Evolutionary conservation across 192 early-diverging fungal genomes (phyloP), one percentile per base, ranked within the genome.

Genomic region (Backusella australiensis): DNA sequence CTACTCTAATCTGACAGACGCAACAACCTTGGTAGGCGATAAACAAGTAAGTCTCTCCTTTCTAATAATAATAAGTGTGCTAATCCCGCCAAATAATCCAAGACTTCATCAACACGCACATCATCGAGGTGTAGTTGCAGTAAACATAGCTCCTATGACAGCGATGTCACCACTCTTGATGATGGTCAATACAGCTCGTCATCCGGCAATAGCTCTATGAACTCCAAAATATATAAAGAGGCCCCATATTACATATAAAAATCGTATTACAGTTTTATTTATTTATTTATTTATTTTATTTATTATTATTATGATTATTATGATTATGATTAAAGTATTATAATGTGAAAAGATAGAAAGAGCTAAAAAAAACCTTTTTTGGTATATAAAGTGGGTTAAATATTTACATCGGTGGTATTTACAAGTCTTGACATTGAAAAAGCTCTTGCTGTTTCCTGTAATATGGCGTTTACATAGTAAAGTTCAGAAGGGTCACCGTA

Each of bases 381-480:
- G 56, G 56, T 63, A 63, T 63, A 63, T 29, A 29, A 23, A 56
- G 2, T 12, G 9, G 2, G 4, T 29, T 29, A 63, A 63, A 11
- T 63, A 63, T 63, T 63, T 63, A 63, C 56, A 63, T 29, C 3
- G 29, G 23, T 63, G 21, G 11, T 63, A 63, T 63, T 63, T 63
- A 63, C 56, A 63, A 63, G 56, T 63, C 56, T 63, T 63, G 56
- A 63, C 56, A 63, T 63, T 63, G 56, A 63, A 63, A 63, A 63
- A 11, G 26, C 56, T 32, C 56, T 29, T 29, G 56, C 56, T 63
- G 56, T 63, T 63, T 63, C 56, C n/a, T 63, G 56, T 15, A 63
- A 63, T 63, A 63, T 63, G 29, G 56, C 56, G 9, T 63, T 63
- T 63, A 63, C 56, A 63, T 63, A 63, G 4, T 29, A 63, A 29